A percentile compares a stretch with the other conserved stretches of the same genome.
These are phyloP conservation scores for Anisodus acutangulus DNA, from an alignment of 257 asterid species.

Conservation along the genomic window DNA sequence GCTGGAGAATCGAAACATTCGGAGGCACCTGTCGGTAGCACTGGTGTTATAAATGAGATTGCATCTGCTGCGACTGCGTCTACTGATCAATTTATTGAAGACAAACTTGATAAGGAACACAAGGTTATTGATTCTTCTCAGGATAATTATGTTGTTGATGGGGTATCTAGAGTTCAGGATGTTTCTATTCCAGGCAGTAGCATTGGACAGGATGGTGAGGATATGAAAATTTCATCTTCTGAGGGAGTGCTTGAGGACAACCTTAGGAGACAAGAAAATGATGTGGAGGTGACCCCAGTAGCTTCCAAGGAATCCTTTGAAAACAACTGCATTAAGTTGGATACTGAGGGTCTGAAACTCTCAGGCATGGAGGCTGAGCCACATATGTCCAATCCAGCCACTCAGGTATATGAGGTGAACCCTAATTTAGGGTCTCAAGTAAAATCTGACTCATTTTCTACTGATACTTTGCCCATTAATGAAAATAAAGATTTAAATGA, in stretches of 20 bases:
- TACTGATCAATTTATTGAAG: neutral
- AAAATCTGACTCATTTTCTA: constrained; percentile 48
- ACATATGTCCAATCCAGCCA: constrained; percentile 38
- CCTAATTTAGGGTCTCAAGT: constrained; percentile 51
- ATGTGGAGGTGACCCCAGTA: no score
- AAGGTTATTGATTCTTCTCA: constrained; percentile 27
- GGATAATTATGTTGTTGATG: constrained; percentile 17
- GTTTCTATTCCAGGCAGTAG: constrained; percentile 26
- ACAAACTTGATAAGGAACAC: neutral
- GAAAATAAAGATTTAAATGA: constrained; percentile 43
- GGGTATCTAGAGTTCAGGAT: constrained; percentile 12
- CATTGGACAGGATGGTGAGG: constrained; percentile 18
- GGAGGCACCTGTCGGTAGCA: constrained; percentile 16
- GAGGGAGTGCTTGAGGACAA: constrained; percentile 10
- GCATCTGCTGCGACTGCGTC: neutral
- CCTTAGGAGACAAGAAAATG: no score
- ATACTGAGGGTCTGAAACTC: constrained; percentile 37
- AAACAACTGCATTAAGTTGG: constrained; percentile 24
- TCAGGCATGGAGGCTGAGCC: constrained; percentile 38
- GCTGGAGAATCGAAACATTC: constrained; percentile 24
- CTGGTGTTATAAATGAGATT: neutral
- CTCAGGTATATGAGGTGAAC: constrained; percentile 52
- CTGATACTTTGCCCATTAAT: constrained; percentile 42
- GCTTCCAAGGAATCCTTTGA: neutral
- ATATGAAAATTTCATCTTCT: constrained; percentile 4